Evolutionary conservation across 257 asterid species (phyloP), one percentile per base, ranked within the genome.

Genomic region (Solanum etuberosum): DNA sequence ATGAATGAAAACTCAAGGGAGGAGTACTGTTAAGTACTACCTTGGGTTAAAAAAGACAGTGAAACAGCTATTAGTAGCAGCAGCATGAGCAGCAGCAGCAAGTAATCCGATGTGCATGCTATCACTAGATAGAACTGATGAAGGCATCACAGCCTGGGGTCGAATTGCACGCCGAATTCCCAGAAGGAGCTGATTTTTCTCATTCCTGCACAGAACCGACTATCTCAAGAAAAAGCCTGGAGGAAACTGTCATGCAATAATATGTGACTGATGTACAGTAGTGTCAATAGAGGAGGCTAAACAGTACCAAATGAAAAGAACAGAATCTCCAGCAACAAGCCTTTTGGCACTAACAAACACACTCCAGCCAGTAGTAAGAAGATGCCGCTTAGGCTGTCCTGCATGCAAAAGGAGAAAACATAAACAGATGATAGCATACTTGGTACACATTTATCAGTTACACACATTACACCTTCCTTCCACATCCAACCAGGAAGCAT

Each of bases 31-130:
- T 86, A 43, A 80, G 38, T 73, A 27, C 84, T 74, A 93, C 99
- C 98, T 93, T 31, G 99, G 99, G 90, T 96, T 96, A 85, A 90
- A 95, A 92, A 96, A 96, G 63, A 96, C 95, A 68, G 98, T 95
- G 92, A 96, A 96, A 92, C 98, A 95, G 93, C 99, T 96, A 89
- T 94, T 95, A 38, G 99, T 96, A 51, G 98, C 95, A 72, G 99
- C 98, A 87, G 99, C 98, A 90, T 96, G 99, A 91, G 99, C 99
- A 87, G 99, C 99, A 11, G 99, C 99, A 86, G 99, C 99, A 67
- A 96, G 98, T 85, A 96, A 91, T 87, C 99, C 99, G 74, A 96
- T 96, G 93, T 95, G 99, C 99, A 96, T 96, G 89, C 99, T 96
- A 91, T 96, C 99, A 89, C 98, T 95, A 70, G 98, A 96, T 73